These are phyloP conservation scores for Vishniacozyma victoriae DNA, from an alignment of 768 basidiomycete species.

Conservation along the genomic window DNA sequence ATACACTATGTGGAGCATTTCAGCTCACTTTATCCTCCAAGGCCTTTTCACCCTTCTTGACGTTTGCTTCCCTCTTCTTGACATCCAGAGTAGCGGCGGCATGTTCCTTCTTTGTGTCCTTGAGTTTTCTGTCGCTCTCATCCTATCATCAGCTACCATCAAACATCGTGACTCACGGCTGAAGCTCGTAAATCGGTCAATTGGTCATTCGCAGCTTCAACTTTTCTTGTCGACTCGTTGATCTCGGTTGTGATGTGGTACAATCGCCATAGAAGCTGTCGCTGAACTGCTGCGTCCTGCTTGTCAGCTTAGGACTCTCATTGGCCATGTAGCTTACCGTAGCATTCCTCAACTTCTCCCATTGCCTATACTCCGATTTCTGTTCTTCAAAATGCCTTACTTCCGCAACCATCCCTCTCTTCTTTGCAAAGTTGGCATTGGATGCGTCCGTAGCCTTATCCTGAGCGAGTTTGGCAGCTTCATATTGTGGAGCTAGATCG, in stretches of 20 bases:
- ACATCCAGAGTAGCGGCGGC: constrained; percentile 68
- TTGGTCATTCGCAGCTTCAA: constrained; percentile 67
- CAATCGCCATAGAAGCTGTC: constrained; percentile 76
- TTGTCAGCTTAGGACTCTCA: background rate
- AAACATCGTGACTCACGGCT: constrained; percentile 50
- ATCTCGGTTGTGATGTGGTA: constrained; percentile 84
- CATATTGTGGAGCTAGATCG: constrained; percentile 81
- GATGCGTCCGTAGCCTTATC: constrained; percentile 90
- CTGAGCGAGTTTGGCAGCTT: constrained; percentile 76
- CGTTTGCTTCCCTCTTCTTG: constrained; percentile 74
- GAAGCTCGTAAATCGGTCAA: constrained; percentile 64
- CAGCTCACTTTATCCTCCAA: constrained; percentile 72
- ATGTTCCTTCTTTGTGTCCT: constrained; percentile 69
- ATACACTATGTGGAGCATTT: constrained; percentile 51
- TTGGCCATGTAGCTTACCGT: constrained; percentile 55
- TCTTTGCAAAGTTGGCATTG: constrained; percentile 88
- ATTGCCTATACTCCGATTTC: constrained; percentile 83
- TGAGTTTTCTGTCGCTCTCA: constrained; percentile 61
- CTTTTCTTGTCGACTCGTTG: constrained; percentile 61
- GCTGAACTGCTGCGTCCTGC: constrained; percentile 75
- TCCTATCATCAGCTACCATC: constrained; percentile 6
- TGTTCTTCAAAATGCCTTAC: constrained; percentile 98
- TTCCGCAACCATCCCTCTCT: constrained; percentile 86
- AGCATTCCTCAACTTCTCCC: constrained; percentile 69
- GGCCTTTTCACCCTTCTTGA: constrained; percentile 86